Evolutionary conservation across 441 rosid species (phyloP).

Genomic region (Kokia cookei): DNA sequence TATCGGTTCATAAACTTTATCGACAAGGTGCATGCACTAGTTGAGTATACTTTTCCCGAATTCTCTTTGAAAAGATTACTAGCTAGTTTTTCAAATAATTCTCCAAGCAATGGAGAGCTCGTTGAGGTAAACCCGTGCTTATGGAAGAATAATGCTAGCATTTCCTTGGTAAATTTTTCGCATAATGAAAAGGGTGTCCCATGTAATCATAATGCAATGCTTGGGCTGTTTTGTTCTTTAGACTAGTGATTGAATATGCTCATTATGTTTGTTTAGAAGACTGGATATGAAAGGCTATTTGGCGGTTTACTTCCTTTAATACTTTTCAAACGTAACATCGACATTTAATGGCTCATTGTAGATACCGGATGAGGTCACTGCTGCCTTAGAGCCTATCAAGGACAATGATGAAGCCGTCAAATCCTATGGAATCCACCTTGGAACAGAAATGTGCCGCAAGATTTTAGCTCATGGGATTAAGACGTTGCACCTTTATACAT

Average conservation of each 20-base stretch:
- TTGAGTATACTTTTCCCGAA: neutral
- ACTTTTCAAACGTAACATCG: neutral
- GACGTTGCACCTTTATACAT: conserved; percentile 83
- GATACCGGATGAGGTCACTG: conserved; percentile 81
- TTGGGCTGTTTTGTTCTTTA: neutral
- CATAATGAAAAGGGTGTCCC: neutral
- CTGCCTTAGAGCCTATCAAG: conserved; percentile 91
- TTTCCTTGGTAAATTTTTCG: neutral
- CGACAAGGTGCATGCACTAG: neutral
- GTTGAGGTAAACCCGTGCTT: neutral
- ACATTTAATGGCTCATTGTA: conserved; percentile 18
- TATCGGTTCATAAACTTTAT: neutral
- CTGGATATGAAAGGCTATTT: neutral
- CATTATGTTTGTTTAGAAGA: neutral
- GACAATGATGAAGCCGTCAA: conserved; percentile 96
- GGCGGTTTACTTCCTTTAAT: neutral
- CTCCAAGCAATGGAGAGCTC: neutral
- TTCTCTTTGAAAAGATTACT: neutral
- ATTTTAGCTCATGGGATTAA: conserved; percentile 78
- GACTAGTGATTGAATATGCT: neutral
- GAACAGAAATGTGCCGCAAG: conserved; percentile 93
- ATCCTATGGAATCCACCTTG: conserved; percentile 85
- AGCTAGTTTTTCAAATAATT: neutral
- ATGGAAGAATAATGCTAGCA: neutral
- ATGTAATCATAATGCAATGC: neutral